Conservation (phyloP, 257 asterid genomes). For the Solanum peruvianum region DNA sequence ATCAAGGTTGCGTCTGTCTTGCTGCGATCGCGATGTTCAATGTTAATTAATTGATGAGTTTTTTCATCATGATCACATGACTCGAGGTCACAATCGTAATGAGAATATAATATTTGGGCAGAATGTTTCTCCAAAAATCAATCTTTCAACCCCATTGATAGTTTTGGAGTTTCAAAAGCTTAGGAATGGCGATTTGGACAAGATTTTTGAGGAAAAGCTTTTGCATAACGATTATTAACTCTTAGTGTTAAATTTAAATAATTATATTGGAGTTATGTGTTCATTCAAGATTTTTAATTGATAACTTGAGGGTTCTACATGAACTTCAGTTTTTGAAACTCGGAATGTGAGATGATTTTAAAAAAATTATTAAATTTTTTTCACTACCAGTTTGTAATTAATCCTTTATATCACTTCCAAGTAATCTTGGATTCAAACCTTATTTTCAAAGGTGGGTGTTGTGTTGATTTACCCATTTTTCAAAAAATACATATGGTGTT, state of each 20-base stretch:
- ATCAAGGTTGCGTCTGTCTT: too few species aligned
- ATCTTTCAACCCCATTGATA: background rate
- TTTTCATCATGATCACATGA: too few species aligned
- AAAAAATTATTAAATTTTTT: too few species aligned
- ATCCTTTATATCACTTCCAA: background rate
- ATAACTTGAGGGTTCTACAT: too few species aligned
- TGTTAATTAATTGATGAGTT: too few species aligned
- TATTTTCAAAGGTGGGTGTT: too few species aligned
- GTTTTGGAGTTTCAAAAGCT: background rate
- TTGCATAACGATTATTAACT: background rate
- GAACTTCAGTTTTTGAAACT: too few species aligned
- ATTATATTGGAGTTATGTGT: too few species aligned
- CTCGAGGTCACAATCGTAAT: background rate
- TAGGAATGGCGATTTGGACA: background rate
- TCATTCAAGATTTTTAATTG: background rate
- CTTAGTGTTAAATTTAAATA: too few species aligned
- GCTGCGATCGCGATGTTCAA: too few species aligned
- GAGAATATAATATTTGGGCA: too few species aligned
- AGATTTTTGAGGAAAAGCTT: background rate
- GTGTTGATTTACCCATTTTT: background rate
- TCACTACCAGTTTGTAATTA: background rate
- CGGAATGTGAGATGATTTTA: background rate
- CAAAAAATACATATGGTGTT: background rate
- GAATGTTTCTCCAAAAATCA: too few species aligned
- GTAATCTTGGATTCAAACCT: background rate